Evolutionary conservation across 352 stramenopile genomes (phyloP).

Genomic region (Saprolegnia parasitica): DNA sequence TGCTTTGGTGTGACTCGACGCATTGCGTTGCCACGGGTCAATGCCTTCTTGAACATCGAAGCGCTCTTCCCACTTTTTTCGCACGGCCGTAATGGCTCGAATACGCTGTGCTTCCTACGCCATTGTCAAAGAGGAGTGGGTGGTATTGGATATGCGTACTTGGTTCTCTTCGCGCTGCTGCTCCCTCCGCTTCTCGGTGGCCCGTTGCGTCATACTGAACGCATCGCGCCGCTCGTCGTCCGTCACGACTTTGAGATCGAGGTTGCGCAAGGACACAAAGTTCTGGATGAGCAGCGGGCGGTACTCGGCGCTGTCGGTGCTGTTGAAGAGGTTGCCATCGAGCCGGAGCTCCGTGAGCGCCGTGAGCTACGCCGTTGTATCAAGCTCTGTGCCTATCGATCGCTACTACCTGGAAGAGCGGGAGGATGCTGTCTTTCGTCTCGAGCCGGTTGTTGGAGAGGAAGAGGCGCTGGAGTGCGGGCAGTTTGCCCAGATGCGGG

Average conservation of each 20-base stretch:
- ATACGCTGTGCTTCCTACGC: slow-evolving; percentile 42
- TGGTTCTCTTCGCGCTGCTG: slow-evolving; percentile 31
- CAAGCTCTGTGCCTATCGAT: background rate
- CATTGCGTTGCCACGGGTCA: background rate
- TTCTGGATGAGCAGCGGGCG: slow-evolving; percentile 58
- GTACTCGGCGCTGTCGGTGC: slow-evolving; percentile 50
- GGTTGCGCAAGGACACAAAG: slow-evolving; percentile 72
- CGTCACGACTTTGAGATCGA: slow-evolving; percentile 78
- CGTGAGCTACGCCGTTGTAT: slow-evolving; percentile 30
- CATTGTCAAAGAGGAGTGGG: too few species aligned
- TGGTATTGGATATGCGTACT: slow-evolving; percentile 2
- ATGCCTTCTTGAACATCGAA: slow-evolving; percentile 11
- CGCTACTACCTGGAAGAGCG: slow-evolving; percentile 47
- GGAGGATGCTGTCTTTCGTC: slow-evolving; percentile 59
- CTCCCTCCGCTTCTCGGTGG: slow-evolving; percentile 38
- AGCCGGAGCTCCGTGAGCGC: slow-evolving; percentile 83
- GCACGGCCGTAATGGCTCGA: slow-evolving; percentile 47
- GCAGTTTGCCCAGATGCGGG: slow-evolving; percentile 53
- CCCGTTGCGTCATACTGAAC: slow-evolving; percentile 37
- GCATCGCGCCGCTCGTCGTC: slow-evolving; percentile 69
- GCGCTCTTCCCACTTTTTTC: slow-evolving; percentile 41
- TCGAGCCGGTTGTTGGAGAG: slow-evolving; percentile 88
- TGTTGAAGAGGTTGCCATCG: slow-evolving; percentile 74
- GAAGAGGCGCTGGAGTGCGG: slow-evolving; percentile 83
- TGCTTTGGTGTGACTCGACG: background rate